These are phyloP conservation scores for Phialophora chinensis DNA, from an alignment of 2,329 filamentous ascomycete species.

Conservation along the genomic window DNA sequence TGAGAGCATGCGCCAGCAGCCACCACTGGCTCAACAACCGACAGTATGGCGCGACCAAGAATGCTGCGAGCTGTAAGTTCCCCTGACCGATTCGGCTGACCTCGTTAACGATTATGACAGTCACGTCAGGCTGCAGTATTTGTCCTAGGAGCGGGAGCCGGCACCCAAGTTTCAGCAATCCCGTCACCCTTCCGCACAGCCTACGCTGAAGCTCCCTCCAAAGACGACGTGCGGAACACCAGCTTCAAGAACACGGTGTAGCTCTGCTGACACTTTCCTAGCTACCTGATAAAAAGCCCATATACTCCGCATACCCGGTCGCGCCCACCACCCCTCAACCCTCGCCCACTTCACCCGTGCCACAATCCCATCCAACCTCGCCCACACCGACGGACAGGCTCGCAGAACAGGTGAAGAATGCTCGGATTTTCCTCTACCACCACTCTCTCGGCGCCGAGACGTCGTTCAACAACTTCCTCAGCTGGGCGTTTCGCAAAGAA, in stretches of 20 bases:
- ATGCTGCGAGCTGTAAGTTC: slow-evolving; percentile 35
- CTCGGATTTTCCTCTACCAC: slow-evolving; percentile 78
- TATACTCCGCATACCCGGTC: slow-evolving; percentile 46
- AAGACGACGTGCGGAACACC: slow-evolving; percentile 41
- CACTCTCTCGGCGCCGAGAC: slow-evolving; percentile 78
- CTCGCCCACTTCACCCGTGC: slow-evolving; percentile 28
- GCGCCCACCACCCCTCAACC: slow-evolving; percentile 26
- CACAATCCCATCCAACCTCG: slow-evolving; percentile 38
- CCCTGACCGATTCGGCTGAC: background rate
- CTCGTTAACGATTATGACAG: slow-evolving; percentile 25
- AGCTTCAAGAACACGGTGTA: background rate
- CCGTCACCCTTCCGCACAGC: slow-evolving; percentile 48
- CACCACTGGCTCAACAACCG: slow-evolving; percentile 6
- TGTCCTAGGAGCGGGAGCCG: slow-evolving; percentile 34
- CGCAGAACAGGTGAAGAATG: slow-evolving; percentile 78
- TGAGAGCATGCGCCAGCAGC: slow-evolving; percentile 6
- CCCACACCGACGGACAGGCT: slow-evolving; percentile 90
- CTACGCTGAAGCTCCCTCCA: slow-evolving; percentile 51
- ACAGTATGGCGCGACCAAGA: slow-evolving; percentile 32
- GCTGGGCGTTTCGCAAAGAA: slow-evolving; percentile 82
- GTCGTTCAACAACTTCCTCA: slow-evolving; percentile 80
- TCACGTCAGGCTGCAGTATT: slow-evolving; percentile 31
- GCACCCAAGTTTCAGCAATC: slow-evolving; percentile 38
- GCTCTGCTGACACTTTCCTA: slow-evolving; percentile 31
- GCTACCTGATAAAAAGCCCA: slow-evolving; percentile 47